These are phyloP conservation scores for Botrytis porri DNA, from an alignment of 2,329 filamentous ascomycete genomes.

Conservation along the genomic window DNA sequence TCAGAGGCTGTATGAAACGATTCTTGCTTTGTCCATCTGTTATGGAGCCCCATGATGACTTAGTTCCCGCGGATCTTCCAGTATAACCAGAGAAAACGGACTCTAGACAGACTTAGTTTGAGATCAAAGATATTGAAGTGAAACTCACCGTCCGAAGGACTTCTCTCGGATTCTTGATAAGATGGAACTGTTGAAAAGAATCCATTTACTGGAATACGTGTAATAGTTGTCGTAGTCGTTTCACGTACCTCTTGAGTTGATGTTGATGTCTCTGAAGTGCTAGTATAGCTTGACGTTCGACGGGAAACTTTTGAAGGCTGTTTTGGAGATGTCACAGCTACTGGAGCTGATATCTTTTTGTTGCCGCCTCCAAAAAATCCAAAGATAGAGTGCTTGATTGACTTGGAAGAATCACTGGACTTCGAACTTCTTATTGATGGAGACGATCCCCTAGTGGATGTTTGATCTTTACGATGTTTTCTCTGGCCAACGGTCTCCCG, in stretches of 20 bases:
- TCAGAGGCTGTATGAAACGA: constrained; percentile 41
- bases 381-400: constrained; percentile 22
- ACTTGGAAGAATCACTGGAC: constrained; percentile 25
- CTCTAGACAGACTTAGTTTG: constrained; percentile 38
- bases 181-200: constrained; percentile 19
- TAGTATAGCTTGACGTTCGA: constrained; percentile 27
- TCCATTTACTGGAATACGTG: constrained; percentile 20
- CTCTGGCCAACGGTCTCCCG: constrained; percentile 37
- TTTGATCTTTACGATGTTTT: constrained; percentile 33
- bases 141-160: constrained; percentile 30
- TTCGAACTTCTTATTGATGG: constrained; percentile 25
- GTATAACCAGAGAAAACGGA: constrained; percentile 49
- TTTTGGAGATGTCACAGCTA: constrained; percentile 16
- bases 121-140: background rate
- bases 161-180: constrained; percentile 21
- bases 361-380: constrained; percentile 40
- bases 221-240: constrained; percentile 20
- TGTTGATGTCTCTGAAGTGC: constrained; percentile 23
- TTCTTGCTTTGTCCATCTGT: constrained; percentile 34
- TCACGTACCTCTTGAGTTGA: constrained; percentile 19
- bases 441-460: constrained; percentile 9
- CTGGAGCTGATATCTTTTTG: constrained; percentile 7
- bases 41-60: constrained; percentile 38
- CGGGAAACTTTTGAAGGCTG: constrained; percentile 21
- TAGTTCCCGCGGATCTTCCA: constrained; percentile 38